These are phyloP conservation scores for Leccinum sublutescens DNA, from an alignment of 768 basidiomycete species.

Conservation along the genomic window DNA sequence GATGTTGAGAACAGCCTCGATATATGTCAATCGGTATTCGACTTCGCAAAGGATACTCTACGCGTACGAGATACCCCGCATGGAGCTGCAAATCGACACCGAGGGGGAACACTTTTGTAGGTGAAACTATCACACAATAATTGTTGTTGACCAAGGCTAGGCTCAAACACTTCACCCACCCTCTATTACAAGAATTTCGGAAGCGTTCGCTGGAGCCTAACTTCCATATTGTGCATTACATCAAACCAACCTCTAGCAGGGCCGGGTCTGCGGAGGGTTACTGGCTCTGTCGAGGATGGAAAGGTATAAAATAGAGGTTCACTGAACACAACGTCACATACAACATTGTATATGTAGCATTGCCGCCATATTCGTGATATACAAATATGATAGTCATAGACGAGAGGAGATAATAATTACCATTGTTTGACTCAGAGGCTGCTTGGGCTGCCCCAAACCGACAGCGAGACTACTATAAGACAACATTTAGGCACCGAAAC, in stretches of 20 bases:
- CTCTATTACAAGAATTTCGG: slow-evolving; percentile 65
- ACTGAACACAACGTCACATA: neutral
- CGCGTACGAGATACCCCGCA: slow-evolving; percentile 43
- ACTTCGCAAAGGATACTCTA: slow-evolving; percentile 59
- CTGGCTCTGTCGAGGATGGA: slow-evolving; percentile 81
- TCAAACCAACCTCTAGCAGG: slow-evolving; percentile 84
- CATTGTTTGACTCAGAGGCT: neutral
- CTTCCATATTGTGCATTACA: slow-evolving; percentile 64
- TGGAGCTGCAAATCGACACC: slow-evolving; percentile 42
- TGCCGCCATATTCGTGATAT: slow-evolving; percentile 6
- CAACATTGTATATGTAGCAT: neutral
- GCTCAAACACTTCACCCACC: slow-evolving; percentile 84
- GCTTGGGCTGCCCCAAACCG: too few relatives aligned
- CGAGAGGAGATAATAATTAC: slow-evolving; percentile 1
- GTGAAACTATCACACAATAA: slow-evolving; percentile 12
- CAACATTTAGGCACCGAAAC: slow-evolving; percentile 64
- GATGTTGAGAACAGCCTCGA: slow-evolving; percentile 71
- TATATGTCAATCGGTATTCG: slow-evolving; percentile 71
- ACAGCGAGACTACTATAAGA: neutral
- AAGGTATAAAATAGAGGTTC: slow-evolving; percentile 17
- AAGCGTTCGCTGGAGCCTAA: slow-evolving; percentile 51
- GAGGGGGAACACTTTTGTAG: slow-evolving; percentile 49
- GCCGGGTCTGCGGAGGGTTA: slow-evolving; percentile 80
- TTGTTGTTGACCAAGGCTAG: slow-evolving; percentile 37
- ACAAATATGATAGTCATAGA: slow-evolving; percentile 20